Evolutionary conservation across 1,284 basidiomycete genomes (phyloP), one percentile per base, ranked within the genome.

Genomic region (Ceraceosorus guamensis): DNA sequence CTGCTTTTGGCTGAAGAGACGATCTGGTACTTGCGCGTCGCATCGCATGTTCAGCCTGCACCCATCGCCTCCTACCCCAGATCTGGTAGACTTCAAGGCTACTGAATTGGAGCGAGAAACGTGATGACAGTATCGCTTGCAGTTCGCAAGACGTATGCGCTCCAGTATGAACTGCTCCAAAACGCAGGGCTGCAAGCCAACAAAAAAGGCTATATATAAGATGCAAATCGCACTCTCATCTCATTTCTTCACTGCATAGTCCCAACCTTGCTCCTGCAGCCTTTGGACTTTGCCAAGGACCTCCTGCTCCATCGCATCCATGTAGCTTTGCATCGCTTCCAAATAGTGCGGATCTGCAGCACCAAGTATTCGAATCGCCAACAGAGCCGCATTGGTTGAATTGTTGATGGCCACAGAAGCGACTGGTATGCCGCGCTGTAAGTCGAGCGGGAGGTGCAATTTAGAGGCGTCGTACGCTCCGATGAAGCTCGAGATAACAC

Each of bases 361-460:
- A 14, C 59, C 85, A 1, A 98, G 81, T 41, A 96, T 93, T 10
- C 93, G 84, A 5, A 95, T 83, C 0, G 95, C 92, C 6, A 98
- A 83, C 2, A 98, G 79, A 1, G 87, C 93, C 0, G 92, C 93
- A 70, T 99, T 99, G 57, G 86, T 90, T 16, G 87, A 85, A 75
- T 96, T 96, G 78, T 93, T 92, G 77, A 98, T 97, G 1, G 92
- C 93, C 8, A 97, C 91, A 1, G 92, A 96, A 1, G 95, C 93
- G 6, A 95, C 91, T 2, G 93, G 93, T 60, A 98, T 89, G 30
- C 93, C 95, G 48, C 93, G 84, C 88, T 92, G 68, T 16, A 11
- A 41, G 39, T 41, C 39, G 39, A 11, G 39, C 39, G 16, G 39
- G 39, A 41, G 11, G 3, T 41, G 39, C 39, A 41, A 3, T 11